Conservation (phyloP, 129 eudicot genomes). For the Artemisia argyi region DNA sequence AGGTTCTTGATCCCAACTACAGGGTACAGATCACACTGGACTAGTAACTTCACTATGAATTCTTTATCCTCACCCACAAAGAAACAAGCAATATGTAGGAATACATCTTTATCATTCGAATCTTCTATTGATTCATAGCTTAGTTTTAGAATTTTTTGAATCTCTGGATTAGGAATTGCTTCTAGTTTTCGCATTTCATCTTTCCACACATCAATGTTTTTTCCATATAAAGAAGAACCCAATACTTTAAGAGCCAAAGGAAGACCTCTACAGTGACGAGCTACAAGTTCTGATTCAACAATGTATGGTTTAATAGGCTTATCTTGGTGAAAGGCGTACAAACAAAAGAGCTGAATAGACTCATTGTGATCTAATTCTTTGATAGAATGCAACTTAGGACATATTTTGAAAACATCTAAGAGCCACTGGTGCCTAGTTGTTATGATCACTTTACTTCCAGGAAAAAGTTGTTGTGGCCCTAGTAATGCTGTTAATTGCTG, state of each 20-base stretch:
- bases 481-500: conserved; percentile 6
- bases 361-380: conserved; percentile 9
- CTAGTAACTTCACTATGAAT: conserved; percentile 10
- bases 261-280: conserved; percentile 27
- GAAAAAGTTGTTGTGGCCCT: conserved; percentile 13
- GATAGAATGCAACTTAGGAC: conserved; percentile 10
- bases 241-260: conserved; percentile 40
- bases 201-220: conserved; percentile 21
- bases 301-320: conserved; percentile 20
- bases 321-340: conserved; percentile 32
- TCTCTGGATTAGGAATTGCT: conserved; percentile 11
- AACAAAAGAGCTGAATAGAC: conserved; percentile 30
- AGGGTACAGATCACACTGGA: conserved; percentile 2
- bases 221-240: conserved; percentile 15
- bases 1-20: conserved; percentile 19
- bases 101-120: conserved; percentile 8
- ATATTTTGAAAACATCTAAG: neutral
- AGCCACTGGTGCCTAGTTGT: neutral
- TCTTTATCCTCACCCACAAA: conserved; percentile 29
- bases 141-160: conserved; percentile 10
- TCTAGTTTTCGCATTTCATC: conserved; percentile 19
- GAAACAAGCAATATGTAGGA: conserved; percentile 29
- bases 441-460: conserved; percentile 27
- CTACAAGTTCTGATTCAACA: neutral
- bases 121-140: conserved; percentile 27